These are phyloP conservation scores for Pseudogymnoascus sp. DNA, from an alignment of 2,329 filamentous ascomycete genomes.

Conservation along the genomic window DNA sequence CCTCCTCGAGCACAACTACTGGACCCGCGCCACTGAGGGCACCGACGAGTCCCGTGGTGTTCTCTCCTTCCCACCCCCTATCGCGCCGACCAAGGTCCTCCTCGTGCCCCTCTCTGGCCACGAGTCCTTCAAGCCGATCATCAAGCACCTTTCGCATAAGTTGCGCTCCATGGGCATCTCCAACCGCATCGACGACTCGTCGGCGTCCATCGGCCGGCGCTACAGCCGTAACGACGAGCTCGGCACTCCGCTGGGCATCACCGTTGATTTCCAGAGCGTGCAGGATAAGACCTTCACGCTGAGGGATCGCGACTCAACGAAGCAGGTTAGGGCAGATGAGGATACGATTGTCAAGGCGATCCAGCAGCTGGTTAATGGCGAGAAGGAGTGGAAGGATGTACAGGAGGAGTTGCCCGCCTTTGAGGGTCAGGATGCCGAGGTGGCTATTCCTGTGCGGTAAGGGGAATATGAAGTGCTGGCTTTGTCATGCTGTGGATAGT, in stretches of 20 bases:
- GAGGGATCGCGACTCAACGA: constrained; percentile 81
- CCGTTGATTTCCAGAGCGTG: constrained; percentile 90
- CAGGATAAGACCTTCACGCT: constrained; percentile 82
- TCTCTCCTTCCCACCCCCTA: constrained; percentile 63
- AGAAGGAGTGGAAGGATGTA: constrained; percentile 59
- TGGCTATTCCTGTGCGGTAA: background rate
- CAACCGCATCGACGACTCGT: constrained; percentile 81
- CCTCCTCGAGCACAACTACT: constrained; percentile 91
- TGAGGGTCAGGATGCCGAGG: constrained; percentile 61
- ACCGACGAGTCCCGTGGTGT: constrained; percentile 79
- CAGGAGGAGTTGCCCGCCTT: constrained; percentile 74
- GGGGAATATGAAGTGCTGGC: background rate
- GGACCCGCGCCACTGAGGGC: constrained; percentile 64
- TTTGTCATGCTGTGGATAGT: background rate
- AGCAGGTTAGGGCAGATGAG: constrained; percentile 78
- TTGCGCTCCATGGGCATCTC: constrained; percentile 71
- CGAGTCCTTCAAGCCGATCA: constrained; percentile 68
- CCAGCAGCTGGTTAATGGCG: constrained; percentile 37
- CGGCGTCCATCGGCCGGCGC: constrained; percentile 87
- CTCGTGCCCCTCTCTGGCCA: constrained; percentile 83
- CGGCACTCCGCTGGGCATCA: constrained; percentile 88
- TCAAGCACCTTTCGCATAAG: constrained; percentile 63
- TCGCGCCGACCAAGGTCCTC: constrained; percentile 93
- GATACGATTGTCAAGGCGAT: constrained; percentile 72
- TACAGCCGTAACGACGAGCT: constrained; percentile 94